A percentile compares a stretch with the other conserved stretches of the same genome.
phyloP scores from a whole-genome alignment of 1,284 basidiomycete genomes.

The Melampsora larici-populina region DNA sequence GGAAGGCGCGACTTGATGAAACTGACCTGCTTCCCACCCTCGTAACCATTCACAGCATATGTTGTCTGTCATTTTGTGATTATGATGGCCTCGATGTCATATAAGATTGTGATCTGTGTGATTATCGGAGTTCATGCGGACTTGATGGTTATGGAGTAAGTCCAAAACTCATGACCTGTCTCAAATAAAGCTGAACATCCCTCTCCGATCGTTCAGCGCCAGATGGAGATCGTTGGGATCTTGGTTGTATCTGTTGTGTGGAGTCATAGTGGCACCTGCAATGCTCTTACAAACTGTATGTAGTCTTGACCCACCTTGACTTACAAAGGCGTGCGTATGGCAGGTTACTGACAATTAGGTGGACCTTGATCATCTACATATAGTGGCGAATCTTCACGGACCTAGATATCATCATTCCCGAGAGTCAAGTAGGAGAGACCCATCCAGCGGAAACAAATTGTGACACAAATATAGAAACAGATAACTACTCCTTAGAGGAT shows the following conservation, averaged over 20 bases:
- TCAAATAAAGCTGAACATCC: not conserved
- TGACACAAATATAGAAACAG: not conserved
- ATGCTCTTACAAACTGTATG: not conserved
- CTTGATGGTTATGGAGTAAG: not conserved
- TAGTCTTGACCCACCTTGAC: too few species aligned
- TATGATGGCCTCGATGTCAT: not conserved
- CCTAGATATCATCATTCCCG: not conserved
- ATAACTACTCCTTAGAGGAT: not conserved
- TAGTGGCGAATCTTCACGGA: not conserved
- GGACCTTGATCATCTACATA: not conserved
- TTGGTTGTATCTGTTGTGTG: not conserved
- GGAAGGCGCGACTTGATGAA: too few species aligned
- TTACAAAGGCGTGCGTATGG: too few species aligned
- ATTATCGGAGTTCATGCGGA: not conserved
- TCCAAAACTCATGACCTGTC: not conserved
- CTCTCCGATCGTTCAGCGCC: not conserved
- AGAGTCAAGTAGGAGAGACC: not conserved
- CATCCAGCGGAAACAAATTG: not conserved
- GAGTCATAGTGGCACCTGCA: conserved; percentile 5
- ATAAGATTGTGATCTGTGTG: not conserved
- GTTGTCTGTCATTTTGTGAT: not conserved
- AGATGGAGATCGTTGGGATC: not conserved
- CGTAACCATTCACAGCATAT: not conserved
- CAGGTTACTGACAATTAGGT: too few species aligned
- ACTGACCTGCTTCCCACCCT: too few species aligned